Evolutionary conservation across 2,329 filamentous ascomycete species (phyloP).

Genomic region (Macrophomina pseudophaseolina): DNA sequence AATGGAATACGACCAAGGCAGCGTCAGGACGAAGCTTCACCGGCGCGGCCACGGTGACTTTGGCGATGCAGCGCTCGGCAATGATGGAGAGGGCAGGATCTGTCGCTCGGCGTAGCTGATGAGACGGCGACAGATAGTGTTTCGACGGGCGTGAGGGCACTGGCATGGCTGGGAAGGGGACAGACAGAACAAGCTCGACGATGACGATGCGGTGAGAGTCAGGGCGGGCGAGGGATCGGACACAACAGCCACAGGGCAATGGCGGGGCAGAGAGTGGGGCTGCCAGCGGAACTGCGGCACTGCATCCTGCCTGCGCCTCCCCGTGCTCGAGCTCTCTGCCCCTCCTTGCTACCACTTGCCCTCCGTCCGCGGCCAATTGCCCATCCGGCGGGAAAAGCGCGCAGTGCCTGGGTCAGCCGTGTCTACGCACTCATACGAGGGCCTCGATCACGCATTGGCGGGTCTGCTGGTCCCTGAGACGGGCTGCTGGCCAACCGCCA

Average conservation of each 20-base stretch:
- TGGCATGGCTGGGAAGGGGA: too few relatives aligned
- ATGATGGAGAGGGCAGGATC: too few relatives aligned
- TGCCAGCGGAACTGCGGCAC: slow-evolving; percentile 21
- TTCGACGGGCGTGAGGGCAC: background rate
- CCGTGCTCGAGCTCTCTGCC: slow-evolving; percentile 6
- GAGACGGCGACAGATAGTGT: slow-evolving; percentile 1
- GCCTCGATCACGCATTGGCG: background rate
- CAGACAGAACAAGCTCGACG: background rate
- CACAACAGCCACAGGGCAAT: slow-evolving; percentile 16
- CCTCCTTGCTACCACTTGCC: background rate
- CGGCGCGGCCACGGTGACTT: background rate
- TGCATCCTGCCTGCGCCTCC: background rate
- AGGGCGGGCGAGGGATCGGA: slow-evolving; percentile 11
- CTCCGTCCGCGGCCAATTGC: background rate
- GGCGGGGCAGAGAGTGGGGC: slow-evolving; percentile 16
- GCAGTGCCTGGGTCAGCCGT: background rate
- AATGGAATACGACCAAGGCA: background rate
- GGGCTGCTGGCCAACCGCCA: background rate
- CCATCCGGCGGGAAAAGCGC: background rate
- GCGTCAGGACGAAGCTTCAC: background rate
- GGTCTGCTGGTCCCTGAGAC: background rate
- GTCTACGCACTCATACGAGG: background rate
- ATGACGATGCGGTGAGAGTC: slow-evolving; percentile 21
- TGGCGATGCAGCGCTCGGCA: too few relatives aligned
- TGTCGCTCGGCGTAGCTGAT: too few relatives aligned